Evolutionary conservation across 2,329 filamentous ascomycete species (phyloP).

Genomic region (Rosellinia necatrix): DNA sequence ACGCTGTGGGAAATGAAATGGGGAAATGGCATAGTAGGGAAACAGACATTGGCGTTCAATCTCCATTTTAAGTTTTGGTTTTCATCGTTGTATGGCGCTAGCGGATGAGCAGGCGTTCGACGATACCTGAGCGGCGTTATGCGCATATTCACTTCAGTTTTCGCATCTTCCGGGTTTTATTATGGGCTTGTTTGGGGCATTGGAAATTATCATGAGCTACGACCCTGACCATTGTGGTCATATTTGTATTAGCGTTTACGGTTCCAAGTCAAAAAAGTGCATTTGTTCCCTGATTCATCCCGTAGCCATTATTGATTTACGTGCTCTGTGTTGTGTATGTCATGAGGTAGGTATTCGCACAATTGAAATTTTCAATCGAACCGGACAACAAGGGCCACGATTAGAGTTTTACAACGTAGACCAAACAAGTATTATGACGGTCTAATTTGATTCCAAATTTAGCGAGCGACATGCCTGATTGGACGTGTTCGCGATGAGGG

Average conservation of each 20-base stretch:
- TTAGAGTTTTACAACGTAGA: too few species aligned
- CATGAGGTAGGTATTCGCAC: too few species aligned
- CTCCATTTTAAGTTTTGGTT: too few species aligned
- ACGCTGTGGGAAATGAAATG: not conserved
- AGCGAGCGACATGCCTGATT: too few species aligned
- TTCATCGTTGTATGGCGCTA: slow-evolving; percentile 1
- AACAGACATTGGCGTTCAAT: slow-evolving; percentile 3
- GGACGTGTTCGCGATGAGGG: too few species aligned
- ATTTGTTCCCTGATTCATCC: not conserved
- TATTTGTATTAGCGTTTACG: slow-evolving; percentile 6
- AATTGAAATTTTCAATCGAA: too few species aligned
- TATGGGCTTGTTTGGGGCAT: slow-evolving; percentile 13
- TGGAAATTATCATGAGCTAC: slow-evolving; percentile 23
- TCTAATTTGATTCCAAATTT: too few species aligned
- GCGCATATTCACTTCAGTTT: slow-evolving; percentile 1
- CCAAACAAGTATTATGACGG: too few species aligned
- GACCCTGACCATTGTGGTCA: slow-evolving; percentile 14
- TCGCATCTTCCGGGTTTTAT: slow-evolving; percentile 10
- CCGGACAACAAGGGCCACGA: too few species aligned
- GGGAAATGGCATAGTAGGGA: not conserved
- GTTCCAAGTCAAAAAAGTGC: not conserved
- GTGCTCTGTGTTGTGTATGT: too few species aligned
- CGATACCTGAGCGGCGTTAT: slow-evolving; percentile 30
- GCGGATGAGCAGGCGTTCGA: slow-evolving; percentile 23
- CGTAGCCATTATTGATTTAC: too few species aligned